These are phyloP conservation scores for Citrullus amarus DNA, from an alignment of 306 rosid genomes.

Conservation along the genomic window DNA sequence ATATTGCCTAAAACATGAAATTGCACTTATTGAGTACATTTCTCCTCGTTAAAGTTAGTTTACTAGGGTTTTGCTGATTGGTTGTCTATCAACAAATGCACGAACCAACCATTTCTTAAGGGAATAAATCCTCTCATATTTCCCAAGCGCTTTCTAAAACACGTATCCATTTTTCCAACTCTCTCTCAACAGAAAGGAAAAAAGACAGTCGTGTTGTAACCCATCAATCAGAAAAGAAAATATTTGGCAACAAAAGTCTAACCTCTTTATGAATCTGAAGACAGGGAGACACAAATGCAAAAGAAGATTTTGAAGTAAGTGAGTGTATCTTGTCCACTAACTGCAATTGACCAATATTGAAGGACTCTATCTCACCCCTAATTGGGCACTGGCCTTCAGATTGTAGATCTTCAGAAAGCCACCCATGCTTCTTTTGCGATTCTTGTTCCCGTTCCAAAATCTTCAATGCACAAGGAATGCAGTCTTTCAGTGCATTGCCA, in stretches of 20 bases:
- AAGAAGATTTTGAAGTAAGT: conserved; percentile 16
- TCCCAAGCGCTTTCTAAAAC: not conserved
- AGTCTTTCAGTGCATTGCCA: conserved; percentile 31
- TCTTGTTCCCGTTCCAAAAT: conserved; percentile 33
- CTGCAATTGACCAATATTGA: conserved; percentile 24
- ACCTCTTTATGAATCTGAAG: conserved; percentile 32
- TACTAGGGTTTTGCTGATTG: not conserved
- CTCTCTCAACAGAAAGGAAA: not conserved
- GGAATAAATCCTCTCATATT: not conserved
- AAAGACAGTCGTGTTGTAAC: not conserved
- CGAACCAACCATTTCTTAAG: not conserved
- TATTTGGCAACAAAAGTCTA: conserved; percentile 11
- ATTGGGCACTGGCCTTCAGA: conserved; percentile 46
- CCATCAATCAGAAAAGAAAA: not conserved
- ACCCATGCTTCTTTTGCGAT: conserved; percentile 20
- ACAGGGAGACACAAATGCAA: conserved; percentile 22
- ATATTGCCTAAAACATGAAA: not conserved
- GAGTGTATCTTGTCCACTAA: conserved; percentile 15
- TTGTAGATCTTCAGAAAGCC: conserved; percentile 28
- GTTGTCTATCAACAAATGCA: not conserved
- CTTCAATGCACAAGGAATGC: conserved; percentile 33
- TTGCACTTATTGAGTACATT: not conserved
- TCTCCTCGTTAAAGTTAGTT: not conserved
- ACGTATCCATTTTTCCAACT: not conserved
- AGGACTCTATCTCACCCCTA: conserved; percentile 27